Percentiles rank a stretch among this genome's conserved stretches.
These are phyloP conservation scores for Phycomyces nitens DNA, from an alignment of 192 early-diverging fungal species.

Conservation along the genomic window DNA sequence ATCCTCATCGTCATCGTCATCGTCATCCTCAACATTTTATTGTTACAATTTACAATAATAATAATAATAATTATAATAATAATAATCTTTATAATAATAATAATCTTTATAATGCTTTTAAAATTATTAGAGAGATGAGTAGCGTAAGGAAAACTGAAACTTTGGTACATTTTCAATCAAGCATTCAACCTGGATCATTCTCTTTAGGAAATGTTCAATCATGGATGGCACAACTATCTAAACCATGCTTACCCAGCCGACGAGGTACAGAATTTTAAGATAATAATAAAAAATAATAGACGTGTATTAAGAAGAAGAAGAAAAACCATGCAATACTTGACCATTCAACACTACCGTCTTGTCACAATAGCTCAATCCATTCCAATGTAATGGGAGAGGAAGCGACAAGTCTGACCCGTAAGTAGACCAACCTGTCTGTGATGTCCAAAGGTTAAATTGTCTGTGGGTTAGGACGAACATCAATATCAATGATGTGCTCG, in stretches of 20 bases:
- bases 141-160: conserved; percentile 9
- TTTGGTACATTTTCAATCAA: too few species aligned
- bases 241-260: conserved; percentile 85
- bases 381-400: conserved; percentile 74
- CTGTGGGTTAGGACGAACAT: conserved; percentile 47
- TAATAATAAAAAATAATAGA: not conserved
- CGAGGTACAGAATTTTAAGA: conserved; percentile 44
- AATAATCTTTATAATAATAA: too few species aligned
- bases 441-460: too few species aligned
- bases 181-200: too few species aligned
- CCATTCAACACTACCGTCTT: too few species aligned
- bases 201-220: conserved; percentile 66
- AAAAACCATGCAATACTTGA: too few species aligned
- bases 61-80: too few species aligned
- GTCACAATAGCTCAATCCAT: conserved; percentile 69
- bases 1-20: not conserved
- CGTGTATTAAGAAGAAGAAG: not conserved
- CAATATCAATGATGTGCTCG: conserved; percentile 89
- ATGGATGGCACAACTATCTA: conserved; percentile 80
- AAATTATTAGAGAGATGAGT: conserved; percentile 11
- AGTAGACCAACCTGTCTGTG: too few species aligned
- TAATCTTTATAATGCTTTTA: not conserved
- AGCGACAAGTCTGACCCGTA: conserved; percentile 62
- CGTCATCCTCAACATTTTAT: not conserved
- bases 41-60: not conserved